Conservation (phyloP, 768 basidiomycete genomes). For the Lyophyllum atratum region DNA sequence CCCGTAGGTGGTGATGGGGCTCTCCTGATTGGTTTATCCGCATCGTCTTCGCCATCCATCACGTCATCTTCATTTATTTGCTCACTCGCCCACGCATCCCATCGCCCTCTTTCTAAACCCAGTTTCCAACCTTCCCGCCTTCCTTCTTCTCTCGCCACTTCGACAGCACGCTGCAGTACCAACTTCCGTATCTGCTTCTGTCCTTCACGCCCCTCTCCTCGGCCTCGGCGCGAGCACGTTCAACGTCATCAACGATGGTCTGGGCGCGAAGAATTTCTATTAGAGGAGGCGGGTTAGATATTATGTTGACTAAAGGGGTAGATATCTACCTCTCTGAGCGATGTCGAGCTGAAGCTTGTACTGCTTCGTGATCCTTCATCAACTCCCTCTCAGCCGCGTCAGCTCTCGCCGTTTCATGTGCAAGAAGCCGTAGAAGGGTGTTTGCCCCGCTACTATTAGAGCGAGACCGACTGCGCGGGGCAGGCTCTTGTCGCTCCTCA, state of each 20-base stretch:
- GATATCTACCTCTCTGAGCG: conserved; percentile 50
- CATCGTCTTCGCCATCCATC: neutral
- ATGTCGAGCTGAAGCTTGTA: conserved; percentile 61
- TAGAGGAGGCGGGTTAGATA: neutral
- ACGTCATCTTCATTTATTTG: conserved; percentile 5
- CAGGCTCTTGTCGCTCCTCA: conserved; percentile 1
- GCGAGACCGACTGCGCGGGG: conserved; percentile 3
- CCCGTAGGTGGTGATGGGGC: neutral
- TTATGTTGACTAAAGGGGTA: neutral
- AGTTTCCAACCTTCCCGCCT: conserved; percentile 51
- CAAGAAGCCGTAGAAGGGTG: conserved; percentile 19
- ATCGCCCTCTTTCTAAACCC: conserved; percentile 37
- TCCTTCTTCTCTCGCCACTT: conserved; percentile 56
- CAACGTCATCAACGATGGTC: conserved; percentile 47
- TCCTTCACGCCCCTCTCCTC: conserved; percentile 47
- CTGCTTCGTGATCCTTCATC: conserved; percentile 18
- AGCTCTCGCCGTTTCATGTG: conserved; percentile 39
- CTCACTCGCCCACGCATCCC: conserved; percentile 9
- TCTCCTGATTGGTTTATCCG: neutral
- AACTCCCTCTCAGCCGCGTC: conserved; percentile 37
- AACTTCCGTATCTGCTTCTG: conserved; percentile 46
- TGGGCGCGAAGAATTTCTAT: conserved; percentile 58
- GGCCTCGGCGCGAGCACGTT: conserved; percentile 49
- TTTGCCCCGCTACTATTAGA: conserved; percentile 3
- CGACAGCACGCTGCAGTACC: conserved; percentile 47